Percentiles rank a stretch among this genome's conserved stretches.
phyloP scores from a whole-genome alignment of 169 alveolate genomes.

The Theileria parva region DNA sequence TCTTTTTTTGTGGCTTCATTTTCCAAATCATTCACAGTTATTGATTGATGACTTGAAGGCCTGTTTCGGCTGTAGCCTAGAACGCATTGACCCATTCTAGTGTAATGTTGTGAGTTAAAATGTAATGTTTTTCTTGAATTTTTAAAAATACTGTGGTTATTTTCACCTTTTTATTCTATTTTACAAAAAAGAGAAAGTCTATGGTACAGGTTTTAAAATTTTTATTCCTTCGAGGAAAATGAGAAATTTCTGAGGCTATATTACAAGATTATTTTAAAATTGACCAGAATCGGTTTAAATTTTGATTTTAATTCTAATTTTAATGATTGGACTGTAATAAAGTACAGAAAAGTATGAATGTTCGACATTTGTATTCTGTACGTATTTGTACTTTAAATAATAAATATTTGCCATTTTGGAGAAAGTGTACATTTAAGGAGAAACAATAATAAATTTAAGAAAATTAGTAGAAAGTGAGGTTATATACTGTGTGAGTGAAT shows the following conservation, averaged over 20 bases:
- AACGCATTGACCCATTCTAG: constrained; percentile 24
- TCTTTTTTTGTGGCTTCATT: neutral
- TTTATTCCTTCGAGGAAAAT: neutral
- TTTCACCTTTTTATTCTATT: neutral
- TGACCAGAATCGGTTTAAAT: neutral
- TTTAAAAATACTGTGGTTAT: neutral
- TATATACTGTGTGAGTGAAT: neutral
- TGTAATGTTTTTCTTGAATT: neutral
- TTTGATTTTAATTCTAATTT: neutral
- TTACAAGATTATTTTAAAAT: neutral
- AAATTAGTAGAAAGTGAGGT: neutral
- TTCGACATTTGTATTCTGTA: neutral
- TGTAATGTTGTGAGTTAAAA: neutral
- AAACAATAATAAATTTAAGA: neutral
- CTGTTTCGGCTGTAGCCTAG: constrained; percentile 16
- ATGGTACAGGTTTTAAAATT: neutral
- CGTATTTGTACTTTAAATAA: neutral
- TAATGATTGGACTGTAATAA: neutral
- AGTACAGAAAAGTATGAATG: neutral
- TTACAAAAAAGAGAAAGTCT: neutral
- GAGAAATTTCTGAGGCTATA: neutral
- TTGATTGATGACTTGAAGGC: neutral
- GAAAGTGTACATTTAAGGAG: neutral
- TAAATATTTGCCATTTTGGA: neutral
- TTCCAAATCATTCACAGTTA: neutral